Base-by-base conservation (phyloP, 2,329 filamentous ascomycete genomes). In the Simplicillium sp. region DNA sequence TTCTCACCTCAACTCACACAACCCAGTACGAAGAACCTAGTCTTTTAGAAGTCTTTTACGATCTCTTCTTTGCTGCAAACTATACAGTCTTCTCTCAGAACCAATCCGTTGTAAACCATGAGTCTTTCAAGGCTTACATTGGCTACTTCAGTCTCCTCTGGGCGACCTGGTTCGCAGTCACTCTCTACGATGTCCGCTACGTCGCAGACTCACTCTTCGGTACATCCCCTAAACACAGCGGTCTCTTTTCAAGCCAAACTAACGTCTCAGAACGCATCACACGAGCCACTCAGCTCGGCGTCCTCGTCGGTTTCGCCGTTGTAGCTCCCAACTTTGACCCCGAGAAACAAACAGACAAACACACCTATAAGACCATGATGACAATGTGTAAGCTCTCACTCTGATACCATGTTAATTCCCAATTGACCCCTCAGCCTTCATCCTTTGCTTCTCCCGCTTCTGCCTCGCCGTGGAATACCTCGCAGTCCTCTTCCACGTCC, bases 91-190 rank as follows among this genome's bases (percentile, higher is more conserved):
- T 83, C 49, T 53, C 53, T 15, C 49, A 56, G 34, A 55, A 42
- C 5, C 53, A 57, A 34, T 40, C 54, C 29, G 55, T 62, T 29
- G 62, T 56, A 44, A 58, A 50, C 15, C 47, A 47, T 4, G 39
- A 45, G 6, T 54, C 54, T 2, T 55, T 67, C 45, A 57, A 54
- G 36, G 52, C 58, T 5, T 62, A 59, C 25, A 46, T 60, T 15
- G 60, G 59, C 5, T 63, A 56, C 37, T 64, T 64, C 31, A 66
- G 72, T 15, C 63, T 83, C 15, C 61, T 83, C 5, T 84, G 79
- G 80, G 72, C 80, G 44, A 82, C 75, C 14, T 84, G 80, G 80
- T 68, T 82, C 28, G 66, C 79, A 44, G 72, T 77, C n/a, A 70
- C 71, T 7, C 58, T 83, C 1, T 82, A 78, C 54, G 80, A 84